These are phyloP conservation scores for Amphicarpaea edgeworthii DNA, from an alignment of 306 rosid species.

Conservation along the genomic window DNA sequence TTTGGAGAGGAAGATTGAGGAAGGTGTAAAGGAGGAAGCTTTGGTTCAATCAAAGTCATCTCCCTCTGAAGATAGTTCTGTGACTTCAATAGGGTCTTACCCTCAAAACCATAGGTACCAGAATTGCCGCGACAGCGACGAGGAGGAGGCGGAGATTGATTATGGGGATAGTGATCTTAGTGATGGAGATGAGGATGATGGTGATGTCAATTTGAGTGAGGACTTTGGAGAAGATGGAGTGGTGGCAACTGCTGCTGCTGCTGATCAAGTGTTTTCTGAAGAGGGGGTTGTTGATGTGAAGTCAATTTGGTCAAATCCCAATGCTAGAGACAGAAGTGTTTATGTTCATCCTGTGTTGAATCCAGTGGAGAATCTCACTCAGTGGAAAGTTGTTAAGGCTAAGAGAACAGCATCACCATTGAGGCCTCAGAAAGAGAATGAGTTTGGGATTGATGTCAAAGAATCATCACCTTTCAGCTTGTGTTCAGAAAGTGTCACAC, in stretches of 20 bases:
- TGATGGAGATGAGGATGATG: slow-evolving; percentile 44
- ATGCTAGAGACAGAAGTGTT: slow-evolving; percentile 72
- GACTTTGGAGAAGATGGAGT: slow-evolving; percentile 53
- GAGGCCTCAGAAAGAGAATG: slow-evolving; percentile 74
- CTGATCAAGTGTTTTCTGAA: slow-evolving; percentile 50
- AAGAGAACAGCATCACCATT: slow-evolving; percentile 50
- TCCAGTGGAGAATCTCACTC: slow-evolving; percentile 83
- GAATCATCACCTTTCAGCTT: slow-evolving; percentile 53
- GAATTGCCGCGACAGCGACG: slow-evolving; percentile 82
- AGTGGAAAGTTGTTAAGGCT: slow-evolving; percentile 77
- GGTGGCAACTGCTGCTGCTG: slow-evolving; percentile 30
- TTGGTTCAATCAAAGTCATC: slow-evolving; percentile 57
- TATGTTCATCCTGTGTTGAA: slow-evolving; percentile 85
- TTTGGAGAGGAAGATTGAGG: slow-evolving; percentile 48
- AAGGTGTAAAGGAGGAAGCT: slow-evolving; percentile 43
- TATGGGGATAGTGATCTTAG: slow-evolving; percentile 60
- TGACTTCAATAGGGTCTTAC: slow-evolving; percentile 59
- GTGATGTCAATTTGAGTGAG: slow-evolving; percentile 22
- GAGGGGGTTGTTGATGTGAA: slow-evolving; percentile 59
- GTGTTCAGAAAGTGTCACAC: slow-evolving; percentile 51
- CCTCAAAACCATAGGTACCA: slow-evolving; percentile 76
- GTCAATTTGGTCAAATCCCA: slow-evolving; percentile 50
- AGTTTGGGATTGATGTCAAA: slow-evolving; percentile 36
- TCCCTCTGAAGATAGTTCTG: slow-evolving; percentile 68
- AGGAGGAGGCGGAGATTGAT: slow-evolving; percentile 63